Base-by-base conservation (phyloP, 1,284 basidiomycete genomes). In the Sphagnurus paluster region DNA sequence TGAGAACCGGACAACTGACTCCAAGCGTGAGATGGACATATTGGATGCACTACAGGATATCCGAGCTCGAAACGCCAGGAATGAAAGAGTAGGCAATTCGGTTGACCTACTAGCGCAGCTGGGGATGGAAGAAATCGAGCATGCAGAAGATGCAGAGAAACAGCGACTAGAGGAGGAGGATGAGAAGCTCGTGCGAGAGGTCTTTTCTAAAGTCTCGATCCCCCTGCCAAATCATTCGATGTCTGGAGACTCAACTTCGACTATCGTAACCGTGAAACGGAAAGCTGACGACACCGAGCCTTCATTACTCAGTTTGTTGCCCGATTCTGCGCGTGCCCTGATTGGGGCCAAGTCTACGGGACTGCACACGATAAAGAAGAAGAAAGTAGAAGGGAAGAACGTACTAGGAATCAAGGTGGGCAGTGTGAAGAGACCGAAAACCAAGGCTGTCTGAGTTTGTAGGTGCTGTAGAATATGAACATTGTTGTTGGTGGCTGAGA, bases 1-100 rank as follows among this genome's bases (percentile, higher is more conserved):
- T 23, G 97, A 99, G 75, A 90, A 91, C 62, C 83, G 90, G 42
- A 95, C 93, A 38, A 76, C 87, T 40, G 92, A 96, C 66, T 91
- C 90, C 26, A 93, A 96, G 66, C 80, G 95, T 47, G 97, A 99
- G 71, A 99, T 99, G 96, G 97, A 99, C 61, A 89, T 97, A 46
- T 77, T 98, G 56, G 96, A 99, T 66, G 93, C 93, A 19, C 71
- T 99, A 47, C 93, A 98, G 61, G 96, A 98, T 61, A 91, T 99
- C 53, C 79, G 93, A 53, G 90, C 90, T 5, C 77, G 92, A 29
- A 99, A 99, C 66, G 93, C 97, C 1, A 78, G 95, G 37, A 83
- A 94, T 49, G 96, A 98, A 61, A 76, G 90, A 21, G 74, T 87
- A 9, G 86, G 87, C 7, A 79, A 85, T 23, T 67, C 77, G 0